Base-by-base conservation (phyloP, 768 basidiomycete genomes). In the Tubosaeta brunneosetosa region DNA sequence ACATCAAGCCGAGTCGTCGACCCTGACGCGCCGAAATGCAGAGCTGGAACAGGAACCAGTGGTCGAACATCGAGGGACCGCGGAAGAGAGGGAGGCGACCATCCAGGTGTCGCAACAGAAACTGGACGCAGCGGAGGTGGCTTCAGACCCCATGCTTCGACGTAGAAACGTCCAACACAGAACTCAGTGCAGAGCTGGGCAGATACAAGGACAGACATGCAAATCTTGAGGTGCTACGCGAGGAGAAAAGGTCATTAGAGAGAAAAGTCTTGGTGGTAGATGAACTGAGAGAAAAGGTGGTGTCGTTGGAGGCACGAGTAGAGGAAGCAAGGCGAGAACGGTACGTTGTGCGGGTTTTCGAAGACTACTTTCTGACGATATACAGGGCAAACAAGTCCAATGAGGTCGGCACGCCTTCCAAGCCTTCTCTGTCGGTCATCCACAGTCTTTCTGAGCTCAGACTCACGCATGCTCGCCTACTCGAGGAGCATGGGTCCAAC, bases 201-300 rank as follows among this genome's bases (percentile, higher is more conserved):
- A 57, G 73, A 11, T 73, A 88, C 14, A 74, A 79, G 32, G 82
- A 82, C 54, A 73, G 78, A 1, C 73, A 83, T n/a, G 68, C 74
- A 7, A 84, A 79, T 56, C 69, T 87, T 3, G 87, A 88, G 53
- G 83, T 91, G 3, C 62, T 92, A 33, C 73, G 78, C 31, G 90
- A 91, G 63, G 86, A 91, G 68, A 89, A 90, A 55, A 74, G 82
- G 6, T 74, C 75, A 0, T 65, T 91, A 40, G 81, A 88, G 61
- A 66, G 70, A 14, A 84, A 78, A 58, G 67, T 83, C 8, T 60
- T 57, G 13, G 71, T 70, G 2, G 66, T 78, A 34, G 83, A 87
- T 17, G 77, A 77, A 36, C 63, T 88, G 49, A 70, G 84, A 26
- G 80, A 79, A 60, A 73, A 74, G 57, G 76, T 82, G 0, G 79